Conservation (phyloP, 1,284 basidiomycete species). For the Thelephora terrestris region DNA sequence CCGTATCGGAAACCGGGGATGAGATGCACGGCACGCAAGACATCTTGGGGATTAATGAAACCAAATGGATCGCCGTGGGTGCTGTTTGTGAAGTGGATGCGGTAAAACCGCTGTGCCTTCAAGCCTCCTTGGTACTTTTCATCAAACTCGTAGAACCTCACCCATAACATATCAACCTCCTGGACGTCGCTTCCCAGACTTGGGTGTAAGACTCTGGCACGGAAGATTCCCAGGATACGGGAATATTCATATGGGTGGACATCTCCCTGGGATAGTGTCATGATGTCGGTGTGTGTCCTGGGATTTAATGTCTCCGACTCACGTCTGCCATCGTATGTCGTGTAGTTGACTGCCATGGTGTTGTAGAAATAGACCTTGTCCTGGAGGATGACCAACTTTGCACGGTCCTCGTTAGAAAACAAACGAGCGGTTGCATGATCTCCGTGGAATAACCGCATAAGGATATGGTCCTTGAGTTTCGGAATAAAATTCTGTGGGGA, state of each 20-base stretch:
- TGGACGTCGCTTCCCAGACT: constrained; percentile 5
- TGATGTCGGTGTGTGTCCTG: constrained; percentile 23
- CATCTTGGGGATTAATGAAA: constrained; percentile 28
- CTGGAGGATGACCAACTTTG: constrained; percentile 14
- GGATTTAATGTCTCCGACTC: constrained; percentile 31
- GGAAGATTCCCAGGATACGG: constrained; percentile 15
- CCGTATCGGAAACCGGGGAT: constrained; percentile 25
- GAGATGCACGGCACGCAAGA: constrained; percentile 27
- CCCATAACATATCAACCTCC: constrained; percentile 26
- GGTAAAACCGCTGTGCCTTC: constrained; percentile 16
- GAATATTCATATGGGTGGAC: constrained; percentile 16
- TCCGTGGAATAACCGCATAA: constrained; percentile 9
- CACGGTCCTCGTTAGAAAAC: constrained; percentile 9
- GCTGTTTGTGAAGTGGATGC: constrained; percentile 23
- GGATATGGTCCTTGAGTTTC: constrained; percentile 15
- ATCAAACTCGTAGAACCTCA: constrained; percentile 24
- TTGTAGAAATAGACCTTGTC: constrained; percentile 23
- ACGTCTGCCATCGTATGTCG: constrained; percentile 31
- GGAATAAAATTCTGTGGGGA: constrained; percentile 14
- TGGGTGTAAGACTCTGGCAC: constrained; percentile 13
- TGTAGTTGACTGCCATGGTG: constrained; percentile 29
- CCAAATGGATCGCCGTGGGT: constrained; percentile 25
- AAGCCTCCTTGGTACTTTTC: constrained; percentile 12
- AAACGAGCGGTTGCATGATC: constrained; percentile 9
- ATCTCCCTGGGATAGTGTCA: constrained; percentile 22